phyloP scores from a whole-genome alignment of 1,139 yeast species.

The Suhomyces ambrosiae region DNA sequence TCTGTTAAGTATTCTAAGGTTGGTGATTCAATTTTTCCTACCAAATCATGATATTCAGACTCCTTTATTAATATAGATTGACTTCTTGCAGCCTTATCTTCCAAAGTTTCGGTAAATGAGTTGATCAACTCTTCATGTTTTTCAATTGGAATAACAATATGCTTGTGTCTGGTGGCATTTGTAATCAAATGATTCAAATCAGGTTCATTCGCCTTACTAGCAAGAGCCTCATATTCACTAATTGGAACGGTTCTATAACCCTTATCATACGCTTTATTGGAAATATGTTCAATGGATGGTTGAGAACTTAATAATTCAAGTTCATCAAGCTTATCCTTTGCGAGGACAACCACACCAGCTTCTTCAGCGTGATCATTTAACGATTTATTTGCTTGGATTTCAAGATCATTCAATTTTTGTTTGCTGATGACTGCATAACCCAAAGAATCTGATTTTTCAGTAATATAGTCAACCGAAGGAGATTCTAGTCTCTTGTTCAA shows the following conservation, averaged over 20 bases:
- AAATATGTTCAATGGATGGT: conserved; percentile 23
- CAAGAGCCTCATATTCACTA: conserved; percentile 20
- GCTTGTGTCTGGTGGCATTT: conserved; percentile 10
- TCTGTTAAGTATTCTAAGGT: conserved; percentile 14
- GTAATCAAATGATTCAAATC: conserved; percentile 7
- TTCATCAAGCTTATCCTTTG: conserved; percentile 6
- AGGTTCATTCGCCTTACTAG: conserved; percentile 8
- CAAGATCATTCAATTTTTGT: conserved; percentile 2
- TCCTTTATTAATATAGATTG: conserved; percentile 16
- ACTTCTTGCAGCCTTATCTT: conserved; percentile 18
- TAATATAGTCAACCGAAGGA: conserved; percentile 33
- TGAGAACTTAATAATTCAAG: conserved; percentile 13
- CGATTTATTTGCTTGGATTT: conserved; percentile 20
- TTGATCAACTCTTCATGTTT: conserved; percentile 10
- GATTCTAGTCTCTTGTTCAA: conserved; percentile 32
- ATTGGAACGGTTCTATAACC: conserved; percentile 8
- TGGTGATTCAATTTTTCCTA: conserved; percentile 11
- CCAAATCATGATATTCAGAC: conserved; percentile 13
- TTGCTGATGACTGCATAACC: conserved; percentile 4
- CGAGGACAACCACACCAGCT: conserved; percentile 8
- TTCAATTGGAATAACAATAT: conserved; percentile 19
- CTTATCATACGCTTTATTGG: conserved; percentile 17
- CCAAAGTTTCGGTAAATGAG: conserved; percentile 13
- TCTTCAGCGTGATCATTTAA: conserved; percentile 18
- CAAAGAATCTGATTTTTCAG: conserved; percentile 23